These are phyloP conservation scores for Lathyrus aphaca DNA, from an alignment of 306 rosid genomes.

Conservation along the genomic window DNA sequence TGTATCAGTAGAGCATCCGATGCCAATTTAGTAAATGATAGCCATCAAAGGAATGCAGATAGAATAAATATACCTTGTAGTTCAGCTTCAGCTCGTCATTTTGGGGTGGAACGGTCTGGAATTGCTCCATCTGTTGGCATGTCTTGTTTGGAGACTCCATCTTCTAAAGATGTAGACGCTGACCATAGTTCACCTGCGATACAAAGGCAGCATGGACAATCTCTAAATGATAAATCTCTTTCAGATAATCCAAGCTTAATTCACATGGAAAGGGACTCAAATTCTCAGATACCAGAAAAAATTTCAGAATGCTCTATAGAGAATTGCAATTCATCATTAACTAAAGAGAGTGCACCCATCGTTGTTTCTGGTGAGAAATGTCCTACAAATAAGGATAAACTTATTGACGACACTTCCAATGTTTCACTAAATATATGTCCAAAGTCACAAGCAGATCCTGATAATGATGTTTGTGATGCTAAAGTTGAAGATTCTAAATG, in stretches of 20 bases:
- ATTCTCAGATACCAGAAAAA: conserved; percentile 36
- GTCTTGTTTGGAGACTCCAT: conserved; percentile 14
- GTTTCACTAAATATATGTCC: conserved; percentile 39
- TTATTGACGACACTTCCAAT: conserved; percentile 41
- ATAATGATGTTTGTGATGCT: conserved; percentile 40
- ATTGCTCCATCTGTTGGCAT: conserved; percentile 41
- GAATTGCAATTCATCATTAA: conserved; percentile 39
- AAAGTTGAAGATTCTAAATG: conserved; percentile 45
- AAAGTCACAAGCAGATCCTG: conserved; percentile 56
- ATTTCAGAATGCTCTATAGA: conserved; percentile 32
- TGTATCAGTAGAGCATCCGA: conserved; percentile 66
- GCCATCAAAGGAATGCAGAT: conserved; percentile 50
- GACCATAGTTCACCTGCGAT: conserved; percentile 47
- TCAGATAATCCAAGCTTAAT: conserved; percentile 22
- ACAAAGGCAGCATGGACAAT: conserved; percentile 35
- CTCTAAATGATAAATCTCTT: conserved; percentile 29
- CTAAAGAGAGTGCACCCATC: conserved; percentile 43
- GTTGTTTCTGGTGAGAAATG: conserved; percentile 47
- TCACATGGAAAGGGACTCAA: conserved; percentile 21
- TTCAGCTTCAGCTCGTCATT: conserved; percentile 57
- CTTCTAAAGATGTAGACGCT: conserved; percentile 46
- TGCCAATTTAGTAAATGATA: conserved; percentile 41
- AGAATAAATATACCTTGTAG: conserved; percentile 40
- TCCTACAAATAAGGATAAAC: conserved; percentile 37
- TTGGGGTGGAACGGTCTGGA: conserved; percentile 50